phyloP scores from a whole-genome alignment of 139 green algal genomes.

The Spirogloea muscicola region DNA sequence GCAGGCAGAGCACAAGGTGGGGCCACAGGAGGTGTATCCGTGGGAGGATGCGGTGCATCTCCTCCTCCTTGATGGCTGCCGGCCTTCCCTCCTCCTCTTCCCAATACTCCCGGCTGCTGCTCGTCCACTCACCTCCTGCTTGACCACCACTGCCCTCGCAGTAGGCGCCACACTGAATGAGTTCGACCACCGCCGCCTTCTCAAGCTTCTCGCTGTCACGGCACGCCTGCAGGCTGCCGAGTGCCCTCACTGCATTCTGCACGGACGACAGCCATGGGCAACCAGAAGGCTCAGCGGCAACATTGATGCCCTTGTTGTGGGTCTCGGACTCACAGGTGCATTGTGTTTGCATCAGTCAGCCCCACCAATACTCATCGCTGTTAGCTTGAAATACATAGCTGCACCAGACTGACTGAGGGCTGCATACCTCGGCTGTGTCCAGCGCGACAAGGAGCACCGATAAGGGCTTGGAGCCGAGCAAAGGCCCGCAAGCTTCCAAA shows the following conservation, averaged over 20 bases:
- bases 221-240: neutral
- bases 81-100: neutral
- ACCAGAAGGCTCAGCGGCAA: neutral
- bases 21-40: slow-evolving; percentile 29
- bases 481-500: slow-evolving; percentile 4
- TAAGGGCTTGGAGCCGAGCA: neutral
- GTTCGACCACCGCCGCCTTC: neutral
- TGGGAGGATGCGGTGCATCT: slow-evolving; percentile 24
- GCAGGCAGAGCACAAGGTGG: neutral
- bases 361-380: too few species aligned
- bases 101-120: neutral
- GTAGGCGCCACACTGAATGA: neutral
- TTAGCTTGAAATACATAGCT: too few species aligned
- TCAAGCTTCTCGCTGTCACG: neutral
- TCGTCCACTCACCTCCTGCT: neutral
- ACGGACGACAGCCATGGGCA: neutral
- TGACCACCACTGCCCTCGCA: neutral
- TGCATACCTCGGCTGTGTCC: neutral
- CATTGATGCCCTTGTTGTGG: neutral
- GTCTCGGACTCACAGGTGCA: neutral
- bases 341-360: neutral
- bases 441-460: neutral
- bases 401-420: too few species aligned
- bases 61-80: slow-evolving; percentile 8
- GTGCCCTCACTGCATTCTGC: neutral